Percentiles rank a stretch among this genome's conserved stretches.
Evolutionary conservation across 208 protist genomes (phyloP).

Genomic region (Leishmania major): DNA sequence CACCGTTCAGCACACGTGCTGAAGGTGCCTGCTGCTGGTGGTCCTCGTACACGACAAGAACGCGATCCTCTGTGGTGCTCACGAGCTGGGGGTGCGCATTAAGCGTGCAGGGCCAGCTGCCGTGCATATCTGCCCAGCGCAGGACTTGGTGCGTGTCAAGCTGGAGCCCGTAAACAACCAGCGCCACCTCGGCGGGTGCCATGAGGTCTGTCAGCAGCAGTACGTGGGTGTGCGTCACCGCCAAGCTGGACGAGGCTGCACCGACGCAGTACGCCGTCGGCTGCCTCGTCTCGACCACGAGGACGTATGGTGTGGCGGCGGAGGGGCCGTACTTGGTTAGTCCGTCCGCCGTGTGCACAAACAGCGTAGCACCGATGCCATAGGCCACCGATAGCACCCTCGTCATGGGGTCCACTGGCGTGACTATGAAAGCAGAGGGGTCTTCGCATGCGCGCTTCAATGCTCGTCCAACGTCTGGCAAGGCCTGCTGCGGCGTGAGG

Average conservation of each 20-base stretch:
- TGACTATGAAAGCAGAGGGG: conserved; percentile 51
- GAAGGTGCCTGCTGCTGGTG: conserved; percentile 9
- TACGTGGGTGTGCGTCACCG: conserved; percentile 46
- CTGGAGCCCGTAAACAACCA: conserved; percentile 62
- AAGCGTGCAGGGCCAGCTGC: conserved; percentile 35
- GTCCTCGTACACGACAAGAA: conserved; percentile 56
- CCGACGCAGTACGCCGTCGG: conserved; percentile 52
- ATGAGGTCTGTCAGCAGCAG: conserved; percentile 84
- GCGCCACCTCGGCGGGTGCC: conserved; percentile 46
- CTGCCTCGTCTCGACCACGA: conserved; percentile 52
- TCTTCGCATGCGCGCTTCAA: conserved; percentile 60
- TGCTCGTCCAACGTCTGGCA: conserved; percentile 59
- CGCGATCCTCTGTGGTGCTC: conserved; percentile 46
- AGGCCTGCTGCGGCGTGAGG: conserved; percentile 44
- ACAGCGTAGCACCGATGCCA: conserved; percentile 43
- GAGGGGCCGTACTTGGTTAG: conserved; percentile 61
- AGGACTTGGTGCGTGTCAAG: conserved; percentile 60
- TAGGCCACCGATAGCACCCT: conserved; percentile 70
- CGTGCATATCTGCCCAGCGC: conserved; percentile 44
- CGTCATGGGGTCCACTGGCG: conserved; percentile 35
- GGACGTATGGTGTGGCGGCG: conserved; percentile 35
- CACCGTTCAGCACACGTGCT: conserved; percentile 21
- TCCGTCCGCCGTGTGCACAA: conserved; percentile 66
- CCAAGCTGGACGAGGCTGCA: conserved; percentile 69
- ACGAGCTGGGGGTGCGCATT: conserved; percentile 38